Base-by-base conservation (phyloP, 805 yeast genomes). In the Torulaspora franciscae region DNA sequence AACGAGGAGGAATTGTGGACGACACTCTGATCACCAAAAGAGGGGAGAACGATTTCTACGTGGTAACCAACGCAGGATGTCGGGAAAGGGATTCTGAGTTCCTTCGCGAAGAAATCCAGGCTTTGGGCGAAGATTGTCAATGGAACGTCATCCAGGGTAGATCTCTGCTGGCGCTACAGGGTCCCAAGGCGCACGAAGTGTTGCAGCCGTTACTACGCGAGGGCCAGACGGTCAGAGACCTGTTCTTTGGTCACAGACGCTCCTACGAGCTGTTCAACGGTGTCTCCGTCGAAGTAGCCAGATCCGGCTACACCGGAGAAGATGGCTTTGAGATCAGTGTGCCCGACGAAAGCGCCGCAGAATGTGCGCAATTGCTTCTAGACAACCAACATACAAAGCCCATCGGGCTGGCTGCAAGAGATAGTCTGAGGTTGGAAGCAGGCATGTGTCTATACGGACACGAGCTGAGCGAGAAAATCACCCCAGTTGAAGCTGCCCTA, bases 291-390 rank as follows among this genome's bases (percentile, higher is more conserved):
- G 95, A 89, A 61, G 75, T 89, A n/a, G 85, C 96, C 3, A 81
- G 99, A 66, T 86, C 95, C 19, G 99, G 99, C 2, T 93, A 93
- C 71, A 93, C 99, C 6, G 99, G 99, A 14, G 99, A 93, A 68
- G 99, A 93, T 64, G 99, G 99, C 1, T 91, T 93, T 65, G 99
- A 93, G 66, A 77, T 91, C 47, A 81, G 95, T 7, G 81, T 90
- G 48, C 83, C 87, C 23, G 70, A 77, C 45, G 68, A 72, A 42
- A 62, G 73, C 17, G 82, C 91, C 1, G 62, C 69, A 25, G 78
- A 75, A 1, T 79, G 93, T 54, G 80, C 93, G 35, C 68, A 75
- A 47, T 71, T 76, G 6, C 67, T 88, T 40, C 74, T 75, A 32
- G 79, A 60, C 45, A 70, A 73, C 40, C 75, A 75, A 3, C 63